Base-by-base conservation (phyloP, 371 early-diverging fungal genomes). In the Capniomyces stellatus region DNA sequence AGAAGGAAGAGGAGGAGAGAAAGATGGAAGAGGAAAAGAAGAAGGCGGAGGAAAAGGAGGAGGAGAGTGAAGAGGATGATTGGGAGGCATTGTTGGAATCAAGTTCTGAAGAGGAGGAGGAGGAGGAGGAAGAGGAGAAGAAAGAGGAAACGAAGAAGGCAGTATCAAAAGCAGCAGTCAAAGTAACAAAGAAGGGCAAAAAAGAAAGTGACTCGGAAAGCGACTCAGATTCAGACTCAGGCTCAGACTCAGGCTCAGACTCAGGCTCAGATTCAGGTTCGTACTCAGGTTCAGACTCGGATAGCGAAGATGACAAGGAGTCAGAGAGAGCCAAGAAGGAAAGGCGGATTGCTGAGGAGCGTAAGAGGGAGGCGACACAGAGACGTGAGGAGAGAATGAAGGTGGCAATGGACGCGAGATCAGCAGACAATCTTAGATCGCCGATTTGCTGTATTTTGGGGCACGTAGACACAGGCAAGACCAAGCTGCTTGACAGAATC, bases 371-470 rank as follows among this genome's bases (percentile, higher is more conserved):
- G 47, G 89, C 92, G 15, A 76, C 79, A 12, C 80, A 75, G 23
- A 81, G 87, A 42, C 80, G 87, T 58, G 60, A 72, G 59, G 69
- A 82, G 58, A 77, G 89, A 43, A 68, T 75, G 55, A 71, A 80
- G 52, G 83, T 79, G 13, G 90, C 89, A 18, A 65, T 87, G 76
- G 89, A 84, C 12, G 82, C 85, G 13, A 78, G 90, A 51, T 85
- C 87, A 21, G 79, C 76, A 60, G 90, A 89, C 54, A 75, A 94
- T 61, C 72, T 96, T 58, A 92, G 99, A 57, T 95, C 95, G 30
- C 99, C 99, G 10, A 99, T 99, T 71, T 94, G 95, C 76, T 91
- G 92, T 78, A 97, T 99, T 75, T 75, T 99, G 49, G 99, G 99
- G 52, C 99, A 99, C 79, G 99, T 99, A 64, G 99, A 99, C 72